These are phyloP conservation scores for Aspergillus tanneri DNA, from an alignment of 2,329 filamentous ascomycete species.

Conservation along the genomic window DNA sequence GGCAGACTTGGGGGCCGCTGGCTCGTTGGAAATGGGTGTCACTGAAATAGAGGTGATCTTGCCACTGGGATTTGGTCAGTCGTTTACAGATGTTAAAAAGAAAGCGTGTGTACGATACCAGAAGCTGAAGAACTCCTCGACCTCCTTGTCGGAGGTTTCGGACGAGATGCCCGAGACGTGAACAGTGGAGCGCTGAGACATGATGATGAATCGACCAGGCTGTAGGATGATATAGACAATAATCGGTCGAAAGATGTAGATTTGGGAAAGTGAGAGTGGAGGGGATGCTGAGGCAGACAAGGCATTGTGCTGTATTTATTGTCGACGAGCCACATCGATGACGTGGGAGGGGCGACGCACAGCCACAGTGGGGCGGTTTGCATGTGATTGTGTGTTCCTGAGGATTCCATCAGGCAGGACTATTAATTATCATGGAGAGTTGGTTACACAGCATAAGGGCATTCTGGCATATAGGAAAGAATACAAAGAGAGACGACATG, in stretches of 20 bases:
- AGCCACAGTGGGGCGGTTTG: conserved; percentile 27
- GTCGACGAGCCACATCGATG: conserved; percentile 27
- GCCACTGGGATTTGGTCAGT: conserved; percentile 58
- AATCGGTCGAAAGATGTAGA: not conserved
- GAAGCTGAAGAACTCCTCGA: conserved; percentile 97
- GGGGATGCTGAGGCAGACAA: conserved; percentile 7
- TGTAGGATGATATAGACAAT: not conserved
- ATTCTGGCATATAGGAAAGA: too few species aligned
- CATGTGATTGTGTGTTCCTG: too few species aligned
- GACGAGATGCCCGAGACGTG: conserved; percentile 85
- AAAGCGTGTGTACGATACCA: conserved; percentile 57
- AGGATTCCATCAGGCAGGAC: too few species aligned
- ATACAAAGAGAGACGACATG: too few species aligned
- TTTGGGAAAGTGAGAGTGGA: not conserved
- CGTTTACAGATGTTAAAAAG: not conserved
- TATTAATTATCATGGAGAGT: too few species aligned
- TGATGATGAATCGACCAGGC: conserved; percentile 43
- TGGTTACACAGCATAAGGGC: too few species aligned
- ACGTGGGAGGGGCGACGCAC: conserved; percentile 31
- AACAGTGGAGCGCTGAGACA: conserved; percentile 65
- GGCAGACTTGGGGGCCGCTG: conserved; percentile 71
- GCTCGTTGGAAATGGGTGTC: conserved; percentile 55
- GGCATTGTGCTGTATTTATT: conserved; percentile 17
- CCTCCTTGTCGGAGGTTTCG: conserved; percentile 82
- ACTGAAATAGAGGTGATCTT: conserved; percentile 86